These are phyloP conservation scores for Phoma sp. DNA, from an alignment of 2,329 filamentous ascomycete species.

Conservation along the genomic window DNA sequence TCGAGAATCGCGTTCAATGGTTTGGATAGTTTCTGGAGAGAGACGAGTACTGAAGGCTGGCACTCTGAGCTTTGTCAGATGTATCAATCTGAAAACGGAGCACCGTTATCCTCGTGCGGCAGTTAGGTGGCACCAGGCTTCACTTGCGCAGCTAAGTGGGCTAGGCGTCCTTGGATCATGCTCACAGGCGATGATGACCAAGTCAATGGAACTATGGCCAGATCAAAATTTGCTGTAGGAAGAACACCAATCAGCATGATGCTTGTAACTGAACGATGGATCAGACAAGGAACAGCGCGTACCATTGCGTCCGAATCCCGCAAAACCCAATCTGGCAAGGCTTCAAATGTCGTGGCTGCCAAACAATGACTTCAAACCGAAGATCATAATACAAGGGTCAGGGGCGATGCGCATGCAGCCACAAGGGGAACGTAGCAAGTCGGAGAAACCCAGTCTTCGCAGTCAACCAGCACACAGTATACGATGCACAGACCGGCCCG, in stretches of 20 bases:
- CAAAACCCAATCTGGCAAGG: slow-evolving; percentile 3
- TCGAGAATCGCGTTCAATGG: not conserved
- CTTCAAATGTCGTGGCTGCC: slow-evolving; percentile 7
- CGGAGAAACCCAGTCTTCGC: not conserved
- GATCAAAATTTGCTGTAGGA: slow-evolving; percentile 12
- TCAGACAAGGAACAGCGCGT: slow-evolving; percentile 14
- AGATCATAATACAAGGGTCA: slow-evolving; percentile 14
- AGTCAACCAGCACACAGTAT: not conserved
- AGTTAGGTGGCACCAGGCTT: slow-evolving; percentile 27
- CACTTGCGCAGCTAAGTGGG: slow-evolving; percentile 29
- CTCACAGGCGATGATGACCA: slow-evolving; percentile 14
- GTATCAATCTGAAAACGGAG: slow-evolving; percentile 25
- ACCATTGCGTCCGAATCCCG: slow-evolving; percentile 4
- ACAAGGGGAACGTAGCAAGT: not conserved
- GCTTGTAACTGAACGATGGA: slow-evolving; percentile 2
- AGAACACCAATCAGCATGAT: slow-evolving; percentile 14
- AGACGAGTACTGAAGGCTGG: not conserved
- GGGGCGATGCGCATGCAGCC: slow-evolving; percentile 11
- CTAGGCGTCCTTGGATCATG: slow-evolving; percentile 24
- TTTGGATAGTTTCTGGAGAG: not conserved
- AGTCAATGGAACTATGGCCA: slow-evolving; percentile 17
- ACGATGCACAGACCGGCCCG: not conserved
- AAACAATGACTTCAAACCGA: slow-evolving; percentile 10
- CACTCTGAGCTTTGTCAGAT: slow-evolving; percentile 17
- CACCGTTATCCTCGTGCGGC: slow-evolving; percentile 20